These are phyloP conservation scores for Zasmidium citrigriseum DNA, from an alignment of 2,329 filamentous ascomycete species.

Conservation along the genomic window DNA sequence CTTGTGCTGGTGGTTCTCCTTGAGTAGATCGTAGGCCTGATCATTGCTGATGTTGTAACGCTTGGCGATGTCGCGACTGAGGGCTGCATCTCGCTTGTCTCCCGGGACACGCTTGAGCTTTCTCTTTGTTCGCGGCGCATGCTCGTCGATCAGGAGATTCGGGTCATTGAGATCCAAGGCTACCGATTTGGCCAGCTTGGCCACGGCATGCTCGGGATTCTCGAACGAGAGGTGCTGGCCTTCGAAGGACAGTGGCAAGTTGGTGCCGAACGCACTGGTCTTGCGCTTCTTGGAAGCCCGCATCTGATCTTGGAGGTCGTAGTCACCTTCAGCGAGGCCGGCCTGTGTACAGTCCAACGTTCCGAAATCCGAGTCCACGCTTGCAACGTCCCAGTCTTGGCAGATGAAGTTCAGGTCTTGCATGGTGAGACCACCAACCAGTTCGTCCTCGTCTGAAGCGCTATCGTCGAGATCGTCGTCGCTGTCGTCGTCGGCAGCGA, in stretches of 20 bases:
- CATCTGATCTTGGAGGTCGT: conserved; percentile 34
- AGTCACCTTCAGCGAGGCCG: conserved; percentile 33
- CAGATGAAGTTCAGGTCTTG: conserved; percentile 83
- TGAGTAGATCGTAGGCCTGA: conserved; percentile 90
- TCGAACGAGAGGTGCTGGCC: conserved; percentile 61
- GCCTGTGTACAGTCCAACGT: conserved; percentile 31
- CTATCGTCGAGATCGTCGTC: conserved; percentile 53
- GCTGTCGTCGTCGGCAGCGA: conserved; percentile 51
- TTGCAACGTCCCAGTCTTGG: conserved; percentile 76
- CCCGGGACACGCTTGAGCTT: conserved; percentile 44
- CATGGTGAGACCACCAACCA: conserved; percentile 72
- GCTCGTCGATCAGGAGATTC: conserved; percentile 78
- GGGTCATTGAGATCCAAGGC: conserved; percentile 87
- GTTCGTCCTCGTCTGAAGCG: conserved; percentile 60
- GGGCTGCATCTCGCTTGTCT: conserved; percentile 67
- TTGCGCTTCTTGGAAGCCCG: conserved; percentile 68
- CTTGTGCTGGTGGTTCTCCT: conserved; percentile 96
- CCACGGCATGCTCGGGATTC: conserved; percentile 73
- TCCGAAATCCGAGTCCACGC: conserved; percentile 47
- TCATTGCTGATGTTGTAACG: conserved; percentile 97
- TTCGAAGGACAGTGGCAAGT: conserved; percentile 20
- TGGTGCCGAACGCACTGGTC: conserved; percentile 35
- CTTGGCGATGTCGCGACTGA: conserved; percentile 71
- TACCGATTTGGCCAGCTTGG: conserved; percentile 74
- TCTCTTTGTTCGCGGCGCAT: conserved; percentile 65